Evolutionary conservation across 257 asterid species (phyloP), one percentile per base, ranked within the genome.

Genomic region (Solanum bukasovii): DNA sequence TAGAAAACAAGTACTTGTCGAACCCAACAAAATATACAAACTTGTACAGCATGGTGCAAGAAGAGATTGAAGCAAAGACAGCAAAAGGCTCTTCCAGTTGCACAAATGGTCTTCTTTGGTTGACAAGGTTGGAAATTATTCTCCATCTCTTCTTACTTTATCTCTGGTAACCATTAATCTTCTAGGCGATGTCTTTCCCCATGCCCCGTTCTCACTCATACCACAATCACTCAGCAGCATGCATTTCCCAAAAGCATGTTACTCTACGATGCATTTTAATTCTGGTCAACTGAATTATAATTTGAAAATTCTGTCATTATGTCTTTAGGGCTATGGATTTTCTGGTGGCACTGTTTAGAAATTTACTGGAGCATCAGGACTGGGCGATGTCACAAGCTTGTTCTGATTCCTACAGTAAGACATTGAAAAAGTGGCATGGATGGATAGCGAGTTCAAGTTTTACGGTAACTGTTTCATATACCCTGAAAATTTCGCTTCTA

Each of bases 381-480:
- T 96, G 98, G 98, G 56, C 98, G 9, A 94, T 97, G 99, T 94
- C 99, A 87, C 96, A 95, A 92, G 95, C 96, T 91, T 95, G 98
- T 91, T 83, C 92, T 84, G 98, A 97, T 74, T 95, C 99, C 88
- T 97, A 97, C 89, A 88, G 27, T 88, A 94, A 94, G 92, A 97
- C 99, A 25, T 92, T 96, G 91, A 95, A 96, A 90, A 92, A 96
- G 90, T 97, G 94, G 94, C 99, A 97, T 89, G 98, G 99, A 72
- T 97, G 98, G 99, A 93, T 97, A 37, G 99, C 99, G 86, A 96
- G 99, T 93, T 96, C 99, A 82, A 94, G 96, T 91, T 97, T 96
- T 89, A 74, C 95, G 95, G 99, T 97, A 90, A 87, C 67, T 82
- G 20, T 82, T 82, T 29, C 44, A 27, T 29, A 82, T 18, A 61